Base-by-base conservation (phyloP, 352 stramenopile species). In the Phytophthora sojae region DNA sequence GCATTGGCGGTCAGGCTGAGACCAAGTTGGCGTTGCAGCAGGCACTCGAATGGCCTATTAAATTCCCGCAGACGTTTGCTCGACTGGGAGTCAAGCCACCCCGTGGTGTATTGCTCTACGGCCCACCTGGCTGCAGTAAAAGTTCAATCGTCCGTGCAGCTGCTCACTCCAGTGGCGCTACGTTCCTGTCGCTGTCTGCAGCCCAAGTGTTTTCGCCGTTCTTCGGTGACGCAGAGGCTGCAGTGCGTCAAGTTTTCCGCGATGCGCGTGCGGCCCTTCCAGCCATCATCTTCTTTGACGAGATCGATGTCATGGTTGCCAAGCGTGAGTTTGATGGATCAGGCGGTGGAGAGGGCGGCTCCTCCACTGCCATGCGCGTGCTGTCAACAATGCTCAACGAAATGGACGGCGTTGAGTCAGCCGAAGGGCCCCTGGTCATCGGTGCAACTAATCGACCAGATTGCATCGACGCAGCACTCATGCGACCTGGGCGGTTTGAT, bases 301-400 rank as follows among this genome's bases (percentile, higher is more conserved):
- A 97, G 79, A 90, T 96, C 55, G 88, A 98, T 64, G 89, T 93
- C 6, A 75, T 97, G 30, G 92, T 97, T 19, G 70, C 85, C 15
- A 96, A 96, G 73, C 84, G 90, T 7, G 78, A 85, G 35, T 94
- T 94, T 26, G 83, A 86, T 42, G 85, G 77, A 26, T 76, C 63
- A 11, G 51, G 63, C 2, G 58, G 67, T 7, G 75, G 65, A 29
- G 77, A 81, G 11, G 75, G 73, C 6, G 83, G 85, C 0, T 87
- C 81, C 2, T 92, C 79, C 42, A 92, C 93, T 7, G 77, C 91
- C 9, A 78, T 91, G 68, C 93, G 97, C 39, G 95, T 99, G 25
- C 94, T 99, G 55, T 98, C 98, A 42, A 98, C 98, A 52, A 92
- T 99, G 76, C 81, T 99, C 15, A 99, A 97, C 51, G 97, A 99